A percentile compares a stretch with the other conserved stretches of the same genome.
Evolutionary conservation across 2,329 filamentous ascomycete species (phyloP).

Genomic region (Fulvia fulva): DNA sequence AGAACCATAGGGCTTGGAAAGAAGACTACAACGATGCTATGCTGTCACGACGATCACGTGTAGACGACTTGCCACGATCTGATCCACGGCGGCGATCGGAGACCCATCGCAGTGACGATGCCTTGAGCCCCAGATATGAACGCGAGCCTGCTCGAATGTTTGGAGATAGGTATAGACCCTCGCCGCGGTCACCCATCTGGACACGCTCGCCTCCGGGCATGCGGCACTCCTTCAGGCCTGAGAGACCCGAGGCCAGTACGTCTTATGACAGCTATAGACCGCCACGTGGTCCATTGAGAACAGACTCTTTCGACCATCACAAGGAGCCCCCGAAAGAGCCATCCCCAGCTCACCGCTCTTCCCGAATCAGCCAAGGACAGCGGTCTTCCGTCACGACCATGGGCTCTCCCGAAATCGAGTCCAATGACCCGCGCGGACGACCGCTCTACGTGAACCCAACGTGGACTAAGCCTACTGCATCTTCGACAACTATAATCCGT

Average conservation of each 20-base stretch:
- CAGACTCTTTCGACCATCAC: neutral
- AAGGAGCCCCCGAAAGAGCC: neutral
- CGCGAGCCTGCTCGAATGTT: neutral
- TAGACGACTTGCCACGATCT: neutral
- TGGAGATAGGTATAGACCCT: neutral
- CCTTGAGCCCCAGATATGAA: constrained; percentile 16
- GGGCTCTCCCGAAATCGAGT: neutral
- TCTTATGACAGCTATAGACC: neutral
- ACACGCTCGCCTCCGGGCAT: neutral
- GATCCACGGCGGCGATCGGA: neutral
- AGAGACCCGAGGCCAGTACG: neutral
- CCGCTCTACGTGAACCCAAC: neutral
- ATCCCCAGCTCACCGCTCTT: neutral
- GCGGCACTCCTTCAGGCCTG: neutral
- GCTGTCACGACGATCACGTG: neutral
- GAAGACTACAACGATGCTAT: neutral
- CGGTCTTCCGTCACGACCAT: neutral
- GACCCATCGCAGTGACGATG: neutral
- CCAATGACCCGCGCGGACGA: neutral
- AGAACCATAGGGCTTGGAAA: neutral
- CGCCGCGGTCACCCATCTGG: neutral
- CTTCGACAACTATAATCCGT: neutral
- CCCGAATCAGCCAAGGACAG: neutral
- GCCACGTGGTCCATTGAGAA: neutral
- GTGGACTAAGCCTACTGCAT: constrained; percentile 1